Evolutionary conservation across 441 rosid genomes (phyloP), one percentile per base, ranked within the genome.

Genomic region (Raphanus hybrid): DNA sequence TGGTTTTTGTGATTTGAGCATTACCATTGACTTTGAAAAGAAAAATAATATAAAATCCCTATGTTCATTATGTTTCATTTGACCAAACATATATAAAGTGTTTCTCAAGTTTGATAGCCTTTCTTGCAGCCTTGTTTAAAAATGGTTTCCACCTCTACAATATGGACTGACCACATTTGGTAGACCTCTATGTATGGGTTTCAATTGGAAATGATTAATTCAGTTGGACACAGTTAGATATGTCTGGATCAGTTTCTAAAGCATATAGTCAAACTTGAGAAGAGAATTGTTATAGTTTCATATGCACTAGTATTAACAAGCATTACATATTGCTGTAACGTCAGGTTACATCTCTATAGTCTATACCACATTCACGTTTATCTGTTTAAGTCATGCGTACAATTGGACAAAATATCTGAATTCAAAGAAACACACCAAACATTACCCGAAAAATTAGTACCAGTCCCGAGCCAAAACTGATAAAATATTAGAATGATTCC

Each of bases 21-120:
- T 76, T 57, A 70, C 32, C 80, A 54, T 70, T 76, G 75, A 71
- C 62, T 77, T 58, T 64, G 35, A 11, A 64, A 57, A 64, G 52
- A 34, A 77, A 11, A 26, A 32, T 18, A 77, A 54, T 69, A 62
- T 37, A 18, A 10, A 64, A 62, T 63, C 5, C 3, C 0, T 1
- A 37, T 69, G 59, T 8, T 26, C 75, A 69, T 52, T 11, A 15
- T 11, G 58, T 65, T 54, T 26, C 70, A 20, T n/a, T 45, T 59
- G 73, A 68, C 69, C 73, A 7, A 8, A 34, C 14, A 34, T 8
- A 35, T 35, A 10, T 52, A 5, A 64, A 20, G 41, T 12, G 5
- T 48, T 67, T 34, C 58, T 23, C 15, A 68, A 52, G 41, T 41
- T 32, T 54, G 73, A 9, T 34, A 69, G 64, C 37, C 4, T 37